Percentiles rank a stretch among this genome's conserved stretches.
Evolutionary conservation across 257 asterid genomes (phyloP).

Genomic region (Osmanthus fragrans): DNA sequence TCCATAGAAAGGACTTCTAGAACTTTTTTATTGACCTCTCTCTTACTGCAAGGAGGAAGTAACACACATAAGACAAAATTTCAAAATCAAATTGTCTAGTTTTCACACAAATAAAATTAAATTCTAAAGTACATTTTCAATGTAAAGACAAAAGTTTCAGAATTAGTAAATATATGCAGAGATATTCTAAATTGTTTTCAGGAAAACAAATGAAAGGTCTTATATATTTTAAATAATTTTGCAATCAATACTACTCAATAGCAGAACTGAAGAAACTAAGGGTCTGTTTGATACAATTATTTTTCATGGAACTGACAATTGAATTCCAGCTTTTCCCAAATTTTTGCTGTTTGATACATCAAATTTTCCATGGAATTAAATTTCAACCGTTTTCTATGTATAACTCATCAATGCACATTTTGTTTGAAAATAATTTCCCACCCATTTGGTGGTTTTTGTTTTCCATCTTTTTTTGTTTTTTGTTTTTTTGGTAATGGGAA

Average conservation of each 20-base stretch:
- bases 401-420: no score
- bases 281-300: no score
- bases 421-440: no score
- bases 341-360: no score
- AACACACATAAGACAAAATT: neutral
- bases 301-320: no score
- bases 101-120: neutral
- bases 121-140: neutral
- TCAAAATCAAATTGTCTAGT: neutral
- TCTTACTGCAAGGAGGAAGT: slow-evolving; percentile 67
- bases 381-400: no score
- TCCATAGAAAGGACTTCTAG: slow-evolving; percentile 87
- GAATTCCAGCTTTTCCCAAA: no score
- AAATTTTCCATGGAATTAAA: no score
- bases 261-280: no score
- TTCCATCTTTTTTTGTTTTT: no score
- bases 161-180: neutral
- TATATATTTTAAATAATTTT: neutral
- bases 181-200: neutral
- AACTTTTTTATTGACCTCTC: slow-evolving; percentile 95
- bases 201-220: neutral
- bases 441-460: no score
- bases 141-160: neutral
- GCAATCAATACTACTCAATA: neutral
- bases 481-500: no score